Base-by-base conservation (phyloP, 179 eudicot species). In the Sideroxylon spinosum region DNA sequence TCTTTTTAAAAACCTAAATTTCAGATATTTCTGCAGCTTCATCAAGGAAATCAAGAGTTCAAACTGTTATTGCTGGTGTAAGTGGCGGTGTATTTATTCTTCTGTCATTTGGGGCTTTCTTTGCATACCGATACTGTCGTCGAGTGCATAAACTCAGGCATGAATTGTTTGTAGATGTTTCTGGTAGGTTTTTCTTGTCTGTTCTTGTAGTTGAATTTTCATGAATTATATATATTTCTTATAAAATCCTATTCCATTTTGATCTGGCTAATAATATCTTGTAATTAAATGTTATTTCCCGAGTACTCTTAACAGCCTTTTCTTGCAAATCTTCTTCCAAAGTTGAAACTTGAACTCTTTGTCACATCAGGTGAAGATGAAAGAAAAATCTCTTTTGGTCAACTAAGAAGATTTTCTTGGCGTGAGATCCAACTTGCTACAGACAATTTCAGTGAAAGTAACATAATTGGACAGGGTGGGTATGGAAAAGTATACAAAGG, bases 401-500 rank as follows among this genome's bases (percentile, higher is more conserved):
- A 95, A 84, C 88, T 95, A 52, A 86, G 85, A 81, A 90, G 94
- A 80, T 95, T 95, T 81, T 91, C 97, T 14, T 90, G 91, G 92
- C 97, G 98, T 23, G 98, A 92, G 81, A 79, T 95, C 75, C 97
- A 90, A 81, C 83, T 95, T 3, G 95, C 95, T 9, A 93, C 99
- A 8, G 88, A 88, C 63, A 87, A 92, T 78, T 95, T 95, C 78
- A 87, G 84, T 67, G 98, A 92, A 77, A 85, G 80, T 80, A 93
- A 87, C 76, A 72, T 95, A 53, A 90, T 95, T 23, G 99, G 99
- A 67, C 98, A 90, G 85, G 99, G 99, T 68, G 99, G 99, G 16
- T 95, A 88, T 71, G 99, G 97, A 22, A 95, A 90, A 81, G 99
- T 95, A 28, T 93, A 93, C 87, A 91, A 83, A 80, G 99, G 99